These are phyloP conservation scores for Pholiota molesta DNA, from an alignment of 768 basidiomycete genomes.

Conservation along the genomic window DNA sequence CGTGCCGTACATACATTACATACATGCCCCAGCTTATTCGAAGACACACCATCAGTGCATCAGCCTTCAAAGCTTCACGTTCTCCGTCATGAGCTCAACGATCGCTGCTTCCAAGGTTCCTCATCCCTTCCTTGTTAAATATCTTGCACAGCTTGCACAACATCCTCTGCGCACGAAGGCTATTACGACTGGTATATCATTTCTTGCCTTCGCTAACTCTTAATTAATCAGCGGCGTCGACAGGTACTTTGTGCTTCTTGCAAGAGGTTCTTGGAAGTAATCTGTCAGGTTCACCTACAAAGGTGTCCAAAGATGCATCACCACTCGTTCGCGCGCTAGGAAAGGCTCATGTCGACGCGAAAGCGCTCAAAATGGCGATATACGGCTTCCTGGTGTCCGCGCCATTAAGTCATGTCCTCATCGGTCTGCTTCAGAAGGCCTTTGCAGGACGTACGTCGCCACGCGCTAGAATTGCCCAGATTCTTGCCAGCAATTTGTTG, in stretches of 20 bases:
- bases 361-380: conserved; percentile 81
- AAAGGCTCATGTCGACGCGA: conserved; percentile 60
- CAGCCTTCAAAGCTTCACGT: no score
- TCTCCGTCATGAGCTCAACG: conserved; percentile 41
- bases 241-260: conserved; percentile 59
- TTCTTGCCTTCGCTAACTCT: not conserved
- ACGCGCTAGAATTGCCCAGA: conserved; percentile 66
- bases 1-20: conserved; percentile 3
- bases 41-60: conserved; percentile 10
- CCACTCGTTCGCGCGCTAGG: conserved; percentile 54
- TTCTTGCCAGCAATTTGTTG: conserved; percentile 76
- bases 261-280: conserved; percentile 85
- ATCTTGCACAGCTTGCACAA: conserved; percentile 65
- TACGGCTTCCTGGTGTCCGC: conserved; percentile 87
- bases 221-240: conserved; percentile 7
- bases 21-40: conserved; percentile 21
- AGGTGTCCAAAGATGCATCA: conserved; percentile 56
- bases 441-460: conserved; percentile 76
- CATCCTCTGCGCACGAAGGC: conserved; percentile 84
- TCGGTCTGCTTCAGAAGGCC: conserved; percentile 70
- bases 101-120: conserved; percentile 27
- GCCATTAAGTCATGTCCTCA: conserved; percentile 76
- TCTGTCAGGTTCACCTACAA: conserved; percentile 61
- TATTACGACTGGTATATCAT: conserved; percentile 62
- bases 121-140: conserved; percentile 63